Evolutionary conservation across 108 stramenopile species (phyloP).

Genomic region (Discostella stelligeroides): DNA sequence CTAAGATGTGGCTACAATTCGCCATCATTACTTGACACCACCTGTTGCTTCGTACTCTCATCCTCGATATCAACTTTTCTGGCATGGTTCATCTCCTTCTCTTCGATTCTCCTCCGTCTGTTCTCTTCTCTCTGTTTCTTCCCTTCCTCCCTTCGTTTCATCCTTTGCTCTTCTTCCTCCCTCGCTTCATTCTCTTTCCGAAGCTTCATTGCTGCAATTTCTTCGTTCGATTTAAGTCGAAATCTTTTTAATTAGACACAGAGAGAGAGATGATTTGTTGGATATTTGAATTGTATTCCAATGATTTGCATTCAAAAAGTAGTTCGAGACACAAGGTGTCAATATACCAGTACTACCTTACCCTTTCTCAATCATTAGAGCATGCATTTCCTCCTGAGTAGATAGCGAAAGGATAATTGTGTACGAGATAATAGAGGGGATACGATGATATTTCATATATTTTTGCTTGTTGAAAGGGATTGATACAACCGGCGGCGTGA

Average conservation of each 20-base stretch:
- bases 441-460: background rate
- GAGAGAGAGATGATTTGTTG: no score
- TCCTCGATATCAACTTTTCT: no score
- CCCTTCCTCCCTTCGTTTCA: conserved; percentile 1
- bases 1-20: no score
- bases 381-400: conserved; percentile 60
- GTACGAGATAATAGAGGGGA: background rate
- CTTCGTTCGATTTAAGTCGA: conserved; percentile 7
- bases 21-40: no score
- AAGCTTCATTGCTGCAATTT: conserved; percentile 10
- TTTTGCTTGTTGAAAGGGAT: background rate
- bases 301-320: conserved; percentile 1
- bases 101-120: conserved; percentile 4
- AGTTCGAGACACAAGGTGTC: background rate
- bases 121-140: background rate
- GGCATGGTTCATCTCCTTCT: background rate
- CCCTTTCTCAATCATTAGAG: conserved; percentile 64
- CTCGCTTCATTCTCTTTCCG: conserved; percentile 5
- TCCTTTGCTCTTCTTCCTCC: conserved; percentile 8
- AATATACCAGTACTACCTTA: conserved; percentile 14
- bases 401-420: background rate
- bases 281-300: no score
- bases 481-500: no score
- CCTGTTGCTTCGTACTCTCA: no score
- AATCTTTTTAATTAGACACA: conserved; percentile 7